phyloP scores from a whole-genome alignment of 345 rosid species.

The Raphanus raphanistrum region DNA sequence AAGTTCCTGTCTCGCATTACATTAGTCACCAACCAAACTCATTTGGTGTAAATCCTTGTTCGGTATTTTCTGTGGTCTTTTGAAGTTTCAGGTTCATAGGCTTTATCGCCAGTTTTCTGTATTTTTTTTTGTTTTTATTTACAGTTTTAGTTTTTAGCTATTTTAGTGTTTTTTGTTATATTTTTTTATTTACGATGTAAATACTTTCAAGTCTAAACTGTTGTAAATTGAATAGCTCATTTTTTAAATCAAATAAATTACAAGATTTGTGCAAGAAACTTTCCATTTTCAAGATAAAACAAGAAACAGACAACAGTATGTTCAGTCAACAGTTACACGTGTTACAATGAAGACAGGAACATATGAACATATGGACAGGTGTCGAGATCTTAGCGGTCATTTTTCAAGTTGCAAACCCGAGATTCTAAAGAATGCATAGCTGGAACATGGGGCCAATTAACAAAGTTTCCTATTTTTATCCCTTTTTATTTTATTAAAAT shows the following conservation, averaged over 20 bases:
- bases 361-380: background rate
- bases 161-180: background rate
- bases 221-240: background rate
- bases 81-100: background rate
- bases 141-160: background rate
- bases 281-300: slow-evolving; percentile 17
- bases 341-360: background rate
- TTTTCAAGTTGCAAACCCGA: background rate
- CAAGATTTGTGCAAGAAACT: background rate
- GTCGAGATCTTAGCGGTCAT: background rate
- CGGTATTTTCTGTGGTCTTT: background rate
- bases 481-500: background rate
- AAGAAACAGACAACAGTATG: slow-evolving; percentile 20
- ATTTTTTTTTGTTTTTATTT: background rate
- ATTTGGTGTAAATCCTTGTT: background rate
- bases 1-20: background rate
- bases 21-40: background rate
- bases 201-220: background rate
- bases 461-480: background rate
- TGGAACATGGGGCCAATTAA: background rate
- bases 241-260: background rate
- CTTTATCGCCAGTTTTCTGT: background rate
- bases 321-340: slow-evolving; percentile 30
- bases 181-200: background rate
- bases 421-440: slow-evolving; percentile 18